phyloP scores from a whole-genome alignment of 139 green algal genomes.

The Picochlorum sp. region DNA sequence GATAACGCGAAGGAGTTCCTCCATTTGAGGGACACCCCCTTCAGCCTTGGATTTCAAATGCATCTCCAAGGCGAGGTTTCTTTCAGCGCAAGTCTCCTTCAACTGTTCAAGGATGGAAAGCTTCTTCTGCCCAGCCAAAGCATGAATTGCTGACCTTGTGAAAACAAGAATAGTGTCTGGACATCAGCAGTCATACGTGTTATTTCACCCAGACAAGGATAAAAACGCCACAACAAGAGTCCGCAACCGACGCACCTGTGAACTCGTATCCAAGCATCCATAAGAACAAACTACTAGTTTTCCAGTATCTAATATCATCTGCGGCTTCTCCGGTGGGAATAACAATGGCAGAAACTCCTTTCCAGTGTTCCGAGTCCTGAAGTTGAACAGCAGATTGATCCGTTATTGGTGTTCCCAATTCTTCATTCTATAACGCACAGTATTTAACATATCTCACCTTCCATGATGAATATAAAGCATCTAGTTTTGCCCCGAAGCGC shows the following conservation, averaged over 20 bases:
- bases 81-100: constrained; percentile 15
- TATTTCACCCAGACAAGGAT: neutral
- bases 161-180: constrained; percentile 87
- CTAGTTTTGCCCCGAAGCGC: constrained; percentile 42
- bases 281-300: constrained; percentile 79
- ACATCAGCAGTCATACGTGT: neutral
- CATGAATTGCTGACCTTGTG: constrained; percentile 55
- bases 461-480: constrained; percentile 55
- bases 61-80: constrained; percentile 48
- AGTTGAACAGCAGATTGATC: neutral
- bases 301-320: constrained; percentile 75
- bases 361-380: constrained; percentile 1
- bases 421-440: neutral
- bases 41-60: constrained; percentile 69
- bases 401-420: neutral
- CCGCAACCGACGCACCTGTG: constrained; percentile 42
- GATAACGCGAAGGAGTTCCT: constrained; percentile 42
- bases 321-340: constrained; percentile 36
- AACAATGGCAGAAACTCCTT: constrained; percentile 28
- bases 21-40: constrained; percentile 51
- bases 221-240: too few relatives aligned
- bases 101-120: constrained; percentile 61
- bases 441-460: constrained; percentile 32
- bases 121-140: constrained; percentile 85
- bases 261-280: constrained; percentile 95